Base-by-base conservation (phyloP, 164 flowering plant genomes). In the Berberis vulgaris region DNA sequence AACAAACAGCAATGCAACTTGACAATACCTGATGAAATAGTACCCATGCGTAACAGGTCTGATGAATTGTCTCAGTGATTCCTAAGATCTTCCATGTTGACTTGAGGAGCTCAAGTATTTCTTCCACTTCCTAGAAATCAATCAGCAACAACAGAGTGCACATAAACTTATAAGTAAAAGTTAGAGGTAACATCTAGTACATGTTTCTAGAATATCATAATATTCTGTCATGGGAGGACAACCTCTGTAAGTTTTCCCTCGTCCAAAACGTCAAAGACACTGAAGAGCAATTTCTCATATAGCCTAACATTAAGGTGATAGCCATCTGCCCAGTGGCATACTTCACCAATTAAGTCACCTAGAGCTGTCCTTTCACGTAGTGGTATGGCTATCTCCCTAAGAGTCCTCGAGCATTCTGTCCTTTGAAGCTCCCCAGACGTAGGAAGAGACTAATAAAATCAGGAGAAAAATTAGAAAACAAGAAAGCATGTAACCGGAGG, bases 311-410 rank as follows among this genome's bases (percentile, higher is more conserved):
- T 95, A 45, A 95, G 78, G 69, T 84, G 97, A 81, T 95, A 95
- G 57, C 99, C 99, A 82, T 95, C 99, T 53, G 97, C 96, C 99
- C 99, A 95, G 69, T 95, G 99, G 80, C 97, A 87, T 40, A 91
- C 82, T 89, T 95, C 99, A 78, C 97, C 99, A 79, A 97, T 95
- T 68, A 91, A 77, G 80, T 95, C 99, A 73, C 96, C 97, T 26
- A 97, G 84, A 72, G 86, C 96, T 60, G 97, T 94, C 79, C 99
- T 91, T 79, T 91, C 97, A 71, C 96, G 89, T 67, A 95, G 94
- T 73, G 91, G 82, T 70, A 76, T 75, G 49, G 94, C 83, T 73
- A 87, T 77, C 65, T 95, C 99, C 74, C 86, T 80, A 41, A 95
- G 83, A 71, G 90, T 82, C 82, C 86, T 83, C 68, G 91, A 81